Evolutionary conservation across 1,284 basidiomycete species (phyloP), one percentile per base, ranked within the genome.

Genomic region (Trametes sp.): DNA sequence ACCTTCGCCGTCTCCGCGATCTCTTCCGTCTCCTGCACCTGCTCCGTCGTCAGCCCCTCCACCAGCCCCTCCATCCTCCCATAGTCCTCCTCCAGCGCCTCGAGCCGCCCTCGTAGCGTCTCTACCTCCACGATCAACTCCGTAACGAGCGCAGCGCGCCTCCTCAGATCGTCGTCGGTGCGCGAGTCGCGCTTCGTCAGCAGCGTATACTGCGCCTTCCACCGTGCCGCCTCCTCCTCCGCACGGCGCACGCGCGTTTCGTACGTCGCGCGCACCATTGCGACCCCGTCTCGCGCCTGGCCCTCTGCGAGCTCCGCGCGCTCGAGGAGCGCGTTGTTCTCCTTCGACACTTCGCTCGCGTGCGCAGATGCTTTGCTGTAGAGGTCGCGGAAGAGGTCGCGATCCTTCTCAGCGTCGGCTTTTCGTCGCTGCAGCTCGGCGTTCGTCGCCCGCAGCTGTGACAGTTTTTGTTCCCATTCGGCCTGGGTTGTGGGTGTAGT

Each of bases 111-210:
- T 21, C 66, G 65, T 29, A 75, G 54, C 45, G 65, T 64, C 50
- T 63, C 61, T 49, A 73, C 73, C 52, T 76, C 73, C 33, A 59
- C 66, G 33, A 70, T 49, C 23, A 78, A 50, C 63, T 75, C 73
- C 21, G 84, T 83, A 49, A 80, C 78, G 64, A 84, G 81, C 2
- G 85, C 87, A 4, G 89, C 88, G 13, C 80, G 78, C 61, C 75
- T 71, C 21, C 89, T 76, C 16, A 90, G 72, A 2, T 84, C 83
- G 55, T 90, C 88, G 64, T 86, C 81, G 35, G 85, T 88, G 59
- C 83, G 77, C 45, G 70, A 63, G 59, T 87, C 87, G 69, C 84
- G 84, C 72, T 83, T 81, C 63, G 81, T 77, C 35, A 87, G 63
- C 62, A 90, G 80, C 13, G 76, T 72, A 2, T 82, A 76, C 53